phyloP scores from a whole-genome alignment of 768 basidiomycete species.

The Tubosaeta brunneosetosa region DNA sequence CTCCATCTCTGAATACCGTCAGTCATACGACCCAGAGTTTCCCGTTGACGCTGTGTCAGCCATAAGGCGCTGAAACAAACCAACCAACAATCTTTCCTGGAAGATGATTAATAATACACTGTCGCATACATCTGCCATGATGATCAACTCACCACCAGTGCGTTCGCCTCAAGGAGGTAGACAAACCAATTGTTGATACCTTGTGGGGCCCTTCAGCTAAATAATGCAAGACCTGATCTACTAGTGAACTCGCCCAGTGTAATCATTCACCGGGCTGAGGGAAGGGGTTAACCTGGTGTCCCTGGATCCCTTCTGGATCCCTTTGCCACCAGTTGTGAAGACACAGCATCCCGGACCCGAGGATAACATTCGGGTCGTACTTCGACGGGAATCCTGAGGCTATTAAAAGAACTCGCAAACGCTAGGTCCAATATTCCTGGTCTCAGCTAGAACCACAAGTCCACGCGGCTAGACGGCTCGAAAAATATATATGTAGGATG shows the following conservation, averaged over 20 bases:
- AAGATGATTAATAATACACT: slow-evolving; percentile 52
- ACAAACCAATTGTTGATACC: neutral
- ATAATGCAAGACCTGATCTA: too few relatives aligned
- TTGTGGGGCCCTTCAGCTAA: too few relatives aligned
- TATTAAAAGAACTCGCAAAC: slow-evolving; percentile 81
- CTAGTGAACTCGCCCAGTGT: too few relatives aligned
- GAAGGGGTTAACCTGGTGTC: slow-evolving; percentile 51
- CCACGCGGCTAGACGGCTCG: slow-evolving; percentile 90
- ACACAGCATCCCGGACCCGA: slow-evolving; percentile 56
- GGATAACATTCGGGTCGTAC: slow-evolving; percentile 66
- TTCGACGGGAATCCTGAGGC: slow-evolving; percentile 83
- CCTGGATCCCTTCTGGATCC: slow-evolving; percentile 96
- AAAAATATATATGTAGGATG: slow-evolving; percentile 90
- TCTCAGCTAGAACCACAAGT: slow-evolving; percentile 85
- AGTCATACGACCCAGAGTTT: neutral
- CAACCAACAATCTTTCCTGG: slow-evolving; percentile 36
- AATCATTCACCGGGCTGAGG: too few relatives aligned
- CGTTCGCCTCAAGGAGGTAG: slow-evolving; percentile 19
- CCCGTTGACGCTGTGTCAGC: slow-evolving; percentile 9
- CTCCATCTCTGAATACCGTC: too few relatives aligned
- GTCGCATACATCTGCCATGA: slow-evolving; percentile 53
- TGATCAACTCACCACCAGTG: slow-evolving; percentile 40
- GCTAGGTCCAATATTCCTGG: slow-evolving; percentile 71
- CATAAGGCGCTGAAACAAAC: slow-evolving; percentile 34
- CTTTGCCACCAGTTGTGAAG: too few relatives aligned